Base-by-base conservation (phyloP, 73 alveolate genomes). In the Tetrahymena borealis region DNA sequence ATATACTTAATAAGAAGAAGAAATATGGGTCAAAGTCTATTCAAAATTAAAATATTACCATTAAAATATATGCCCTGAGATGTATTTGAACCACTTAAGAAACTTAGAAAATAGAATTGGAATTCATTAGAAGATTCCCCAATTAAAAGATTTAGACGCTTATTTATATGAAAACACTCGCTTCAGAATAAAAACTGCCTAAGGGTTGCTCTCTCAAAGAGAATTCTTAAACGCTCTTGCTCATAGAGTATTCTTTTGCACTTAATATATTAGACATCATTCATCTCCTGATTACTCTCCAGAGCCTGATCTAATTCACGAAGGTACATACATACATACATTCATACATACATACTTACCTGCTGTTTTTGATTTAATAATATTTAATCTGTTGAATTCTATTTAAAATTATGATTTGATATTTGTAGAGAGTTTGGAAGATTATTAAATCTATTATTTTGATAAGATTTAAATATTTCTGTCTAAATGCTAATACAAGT, bases 161-260 rank as follows among this genome's bases (percentile, higher is more conserved):
- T 96, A 90, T 78, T 43, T 97, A 10, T n/a, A 93, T 43, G 43
- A 92, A 4, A 90, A 94, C 42, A 96, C 98, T 11, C 97, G 98
- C 39, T 97, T 97, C 96, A 95, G 97, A 43, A 15, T 97, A 31
- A 94, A 94, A 90, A 96, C 98, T 31, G 97, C 96, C 3, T 97
- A 97, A 78, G 99, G 99, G 7, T 60, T 96, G 28, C 78, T 97
- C 36, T 90, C 95, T 78, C 91, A 97, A 90, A 95, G 99, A 92
- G 98, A 95, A 78, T 97, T 97, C 90, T 93, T 97, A 92, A 96
- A 97, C 85, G 97, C 98, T 11, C 95, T 97, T 3, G 99, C 98
- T 13, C 97, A 95, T 91, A 95, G 94, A 92, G 95, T 95, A 24
- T 97, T 97, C 95, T 96, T 93, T 90, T 96, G 98, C 39, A 97